Evolutionary conservation across 257 asterid genomes (phyloP), one percentile per base, ranked within the genome.

Genomic region (Solanum lycopersicoides): DNA sequence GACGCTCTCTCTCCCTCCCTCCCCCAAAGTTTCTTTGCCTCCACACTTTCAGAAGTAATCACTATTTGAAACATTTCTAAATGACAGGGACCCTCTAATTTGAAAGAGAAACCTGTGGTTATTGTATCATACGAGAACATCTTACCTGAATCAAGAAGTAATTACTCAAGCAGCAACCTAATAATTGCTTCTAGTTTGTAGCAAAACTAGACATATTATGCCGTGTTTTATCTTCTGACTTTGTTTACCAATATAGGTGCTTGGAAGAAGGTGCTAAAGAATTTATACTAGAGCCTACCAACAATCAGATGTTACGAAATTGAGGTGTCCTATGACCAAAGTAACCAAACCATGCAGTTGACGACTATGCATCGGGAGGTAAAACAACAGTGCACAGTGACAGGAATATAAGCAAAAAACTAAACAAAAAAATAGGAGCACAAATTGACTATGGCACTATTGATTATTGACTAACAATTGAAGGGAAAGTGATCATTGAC

Each of bases 231-330:
- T 79, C 30, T 76, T 60, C 39, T 16, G 3, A 13, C 74, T 82
- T 65, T 82, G 59, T 32, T 50, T 75, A 39, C 72, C 73, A 20
- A 66, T 66, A 56, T 59, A 91, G 92, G 91, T 91, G 92, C 88
- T 37, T 83, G 86, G 90, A 91, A 74, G 92, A 82, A 86, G 92
- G 92, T 56, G 92, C 93, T 28, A 89, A 89, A 88, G 90, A 90
- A 44, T 89, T 91, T 86, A 69, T 89, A 83, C 83, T 90, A 44
- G 91, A 92, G 89, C 94, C 92, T 72, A 88, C 90, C 66, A 89
- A 75, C 92, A 87, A 88, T 89, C 91, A 56, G 93, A 91, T 86
- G 88, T 90, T 47, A 88, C 83, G 88, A 91, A 88, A 83, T 88
- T 89, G 90, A 88, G 89, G 83, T 86, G 90, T 41, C 86, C 87